phyloP scores from a whole-genome alignment of 2,329 filamentous ascomycete species.

The Dactylellina drechsleri region DNA sequence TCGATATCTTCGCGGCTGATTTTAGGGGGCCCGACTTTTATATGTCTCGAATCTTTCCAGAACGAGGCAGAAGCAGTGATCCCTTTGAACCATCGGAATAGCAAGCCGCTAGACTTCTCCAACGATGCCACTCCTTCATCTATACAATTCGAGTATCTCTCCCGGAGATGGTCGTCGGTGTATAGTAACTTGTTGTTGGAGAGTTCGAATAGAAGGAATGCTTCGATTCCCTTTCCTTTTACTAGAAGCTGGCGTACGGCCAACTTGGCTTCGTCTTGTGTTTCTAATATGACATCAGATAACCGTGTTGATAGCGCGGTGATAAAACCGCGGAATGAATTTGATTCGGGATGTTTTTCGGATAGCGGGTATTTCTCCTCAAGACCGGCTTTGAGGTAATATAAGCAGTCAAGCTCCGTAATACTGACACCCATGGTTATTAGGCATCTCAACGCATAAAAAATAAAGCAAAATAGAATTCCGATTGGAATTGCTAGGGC shows the following conservation, averaged over 20 bases:
- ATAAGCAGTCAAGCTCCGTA: conserved; percentile 17
- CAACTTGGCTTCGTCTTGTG: not conserved
- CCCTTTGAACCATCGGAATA: conserved; percentile 21
- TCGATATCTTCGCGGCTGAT: not conserved
- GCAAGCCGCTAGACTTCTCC: conserved; percentile 2
- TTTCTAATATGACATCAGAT: not conserved
- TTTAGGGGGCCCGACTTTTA: not conserved
- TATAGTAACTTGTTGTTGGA: too few species aligned
- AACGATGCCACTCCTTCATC: not conserved
- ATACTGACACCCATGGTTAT: not conserved
- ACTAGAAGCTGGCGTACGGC: not conserved
- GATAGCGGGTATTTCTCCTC: not conserved
- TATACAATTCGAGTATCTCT: not conserved
- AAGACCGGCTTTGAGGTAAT: conserved; percentile 6
- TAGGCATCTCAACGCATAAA: too few species aligned
- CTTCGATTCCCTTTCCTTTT: not conserved
- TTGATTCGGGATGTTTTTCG: not conserved
- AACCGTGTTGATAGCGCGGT: not conserved
- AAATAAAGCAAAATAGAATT: too few species aligned
- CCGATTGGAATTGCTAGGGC: too few species aligned
- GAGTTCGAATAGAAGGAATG: not conserved
- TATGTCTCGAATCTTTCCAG: not conserved
- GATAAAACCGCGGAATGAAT: not conserved
- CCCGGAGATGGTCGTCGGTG: too few species aligned
- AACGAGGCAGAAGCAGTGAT: not conserved